A percentile compares a stretch with the other conserved stretches of the same genome.
phyloP scores from a whole-genome alignment of 257 asterid genomes.

The Nicotiana tomentosiformis region DNA sequence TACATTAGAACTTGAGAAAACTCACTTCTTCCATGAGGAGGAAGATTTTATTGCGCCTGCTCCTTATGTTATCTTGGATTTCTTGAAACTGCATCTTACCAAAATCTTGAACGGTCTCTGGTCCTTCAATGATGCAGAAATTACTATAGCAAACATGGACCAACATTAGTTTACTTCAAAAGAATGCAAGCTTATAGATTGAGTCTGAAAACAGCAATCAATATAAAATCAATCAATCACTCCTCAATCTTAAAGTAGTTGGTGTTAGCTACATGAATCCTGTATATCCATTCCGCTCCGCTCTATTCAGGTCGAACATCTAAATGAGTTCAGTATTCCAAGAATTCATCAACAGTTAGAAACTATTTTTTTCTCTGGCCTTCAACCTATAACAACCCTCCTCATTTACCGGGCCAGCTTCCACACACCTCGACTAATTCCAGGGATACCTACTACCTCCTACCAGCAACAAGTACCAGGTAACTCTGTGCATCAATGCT shows the following conservation, averaged over 20 bases:
- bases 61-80: constrained; percentile 72
- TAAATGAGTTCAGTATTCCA: neutral
- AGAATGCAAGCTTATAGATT: neutral
- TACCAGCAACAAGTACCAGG: too few relatives aligned
- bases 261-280: neutral
- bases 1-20: constrained; percentile 3
- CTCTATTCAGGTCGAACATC: neutral
- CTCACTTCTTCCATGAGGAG: constrained; percentile 95
- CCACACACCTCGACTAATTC: too few relatives aligned
- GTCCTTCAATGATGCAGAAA: constrained; percentile 97
- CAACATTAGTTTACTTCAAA: neutral
- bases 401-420: too few relatives aligned
- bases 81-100: constrained; percentile 90
- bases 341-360: neutral
- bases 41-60: constrained; percentile 81
- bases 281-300: neutral
- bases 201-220: neutral
- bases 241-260: neutral
- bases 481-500: too few relatives aligned
- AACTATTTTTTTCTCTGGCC: neutral
- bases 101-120: constrained; percentile 89
- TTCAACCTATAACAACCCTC: neutral
- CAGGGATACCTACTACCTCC: too few relatives aligned
- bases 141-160: constrained; percentile 33
- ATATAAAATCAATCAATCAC: neutral